These are phyloP conservation scores for Dactylonectria estremocensis DNA, from an alignment of 2,329 filamentous ascomycete genomes.

Conservation along the genomic window DNA sequence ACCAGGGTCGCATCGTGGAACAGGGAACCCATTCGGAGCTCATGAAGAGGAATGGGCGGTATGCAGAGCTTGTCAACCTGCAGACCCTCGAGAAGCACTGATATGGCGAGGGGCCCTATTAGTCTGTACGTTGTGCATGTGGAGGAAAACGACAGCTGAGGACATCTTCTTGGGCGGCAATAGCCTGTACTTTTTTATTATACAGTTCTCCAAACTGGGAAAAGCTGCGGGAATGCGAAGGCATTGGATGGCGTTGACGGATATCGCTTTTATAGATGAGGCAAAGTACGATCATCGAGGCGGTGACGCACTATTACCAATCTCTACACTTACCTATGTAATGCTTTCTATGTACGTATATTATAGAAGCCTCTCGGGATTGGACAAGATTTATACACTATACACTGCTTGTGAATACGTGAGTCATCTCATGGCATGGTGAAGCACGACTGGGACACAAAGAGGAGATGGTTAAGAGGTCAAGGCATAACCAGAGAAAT, in stretches of 20 bases:
- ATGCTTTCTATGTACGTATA: constrained; percentile 1
- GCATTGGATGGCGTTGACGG: constrained; percentile 8
- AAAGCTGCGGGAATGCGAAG: background rate
- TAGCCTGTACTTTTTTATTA: background rate
- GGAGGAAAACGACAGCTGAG: background rate
- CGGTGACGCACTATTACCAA: background rate
- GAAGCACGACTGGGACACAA: too few relatives aligned
- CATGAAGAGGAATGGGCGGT: constrained; percentile 79
- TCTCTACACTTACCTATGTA: constrained; percentile 9
- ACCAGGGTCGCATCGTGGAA: constrained; percentile 89
- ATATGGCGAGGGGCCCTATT: background rate
- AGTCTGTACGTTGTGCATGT: background rate
- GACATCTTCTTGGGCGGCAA: constrained; percentile 1
- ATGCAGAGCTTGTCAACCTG: constrained; percentile 84
- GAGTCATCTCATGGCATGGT: too few relatives aligned
- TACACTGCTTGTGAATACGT: background rate
- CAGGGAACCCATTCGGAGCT: constrained; percentile 84
- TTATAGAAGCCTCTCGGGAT: background rate
- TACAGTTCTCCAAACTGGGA: background rate
- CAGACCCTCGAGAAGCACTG: constrained; percentile 79
- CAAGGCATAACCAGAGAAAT: too few relatives aligned
- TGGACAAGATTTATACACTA: background rate
- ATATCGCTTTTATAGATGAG: background rate
- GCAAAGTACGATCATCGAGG: background rate
- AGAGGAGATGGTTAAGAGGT: too few relatives aligned